phyloP scores from a whole-genome alignment of 192 early-diverging fungal genomes.

The Lobosporangium transversale region DNA sequence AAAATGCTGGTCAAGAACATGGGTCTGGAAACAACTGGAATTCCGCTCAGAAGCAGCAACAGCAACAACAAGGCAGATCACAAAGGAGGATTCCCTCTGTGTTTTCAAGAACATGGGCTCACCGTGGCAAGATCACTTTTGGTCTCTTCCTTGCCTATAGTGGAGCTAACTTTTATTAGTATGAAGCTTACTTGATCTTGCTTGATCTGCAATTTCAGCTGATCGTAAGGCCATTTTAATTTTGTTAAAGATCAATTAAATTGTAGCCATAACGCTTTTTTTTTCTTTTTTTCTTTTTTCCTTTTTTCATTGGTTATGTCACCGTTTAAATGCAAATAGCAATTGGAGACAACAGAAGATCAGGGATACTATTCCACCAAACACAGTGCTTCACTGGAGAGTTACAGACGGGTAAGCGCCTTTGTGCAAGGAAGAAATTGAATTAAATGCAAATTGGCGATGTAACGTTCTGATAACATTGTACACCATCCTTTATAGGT shows the following conservation, averaged over 20 bases:
- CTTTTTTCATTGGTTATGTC: no score
- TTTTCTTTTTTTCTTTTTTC: no score
- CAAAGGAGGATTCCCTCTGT: conserved; percentile 5
- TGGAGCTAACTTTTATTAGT: conserved; percentile 36
- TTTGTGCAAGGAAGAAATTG: background rate
- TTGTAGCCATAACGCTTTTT: no score
- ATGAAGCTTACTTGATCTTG: background rate
- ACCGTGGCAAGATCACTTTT: conserved; percentile 45
- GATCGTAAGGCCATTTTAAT: background rate
- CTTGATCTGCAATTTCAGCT: background rate
- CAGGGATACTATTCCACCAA: conserved; percentile 43
- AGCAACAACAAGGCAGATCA: no score
- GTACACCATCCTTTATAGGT: conserved; percentile 10
- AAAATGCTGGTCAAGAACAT: background rate
- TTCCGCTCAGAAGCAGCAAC: background rate
- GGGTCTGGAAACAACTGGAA: background rate
- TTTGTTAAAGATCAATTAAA: no score
- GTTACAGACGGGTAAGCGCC: conserved; percentile 42
- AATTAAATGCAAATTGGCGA: background rate
- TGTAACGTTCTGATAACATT: background rate
- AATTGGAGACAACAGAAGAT: conserved; percentile 40
- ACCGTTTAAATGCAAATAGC: no score
- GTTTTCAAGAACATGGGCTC: conserved; percentile 17
- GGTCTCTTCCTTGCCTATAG: conserved; percentile 45
- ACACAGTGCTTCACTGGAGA: conserved; percentile 54